phyloP scores from a whole-genome alignment of 306 rosid genomes.

The Dryas octopetala region DNA sequence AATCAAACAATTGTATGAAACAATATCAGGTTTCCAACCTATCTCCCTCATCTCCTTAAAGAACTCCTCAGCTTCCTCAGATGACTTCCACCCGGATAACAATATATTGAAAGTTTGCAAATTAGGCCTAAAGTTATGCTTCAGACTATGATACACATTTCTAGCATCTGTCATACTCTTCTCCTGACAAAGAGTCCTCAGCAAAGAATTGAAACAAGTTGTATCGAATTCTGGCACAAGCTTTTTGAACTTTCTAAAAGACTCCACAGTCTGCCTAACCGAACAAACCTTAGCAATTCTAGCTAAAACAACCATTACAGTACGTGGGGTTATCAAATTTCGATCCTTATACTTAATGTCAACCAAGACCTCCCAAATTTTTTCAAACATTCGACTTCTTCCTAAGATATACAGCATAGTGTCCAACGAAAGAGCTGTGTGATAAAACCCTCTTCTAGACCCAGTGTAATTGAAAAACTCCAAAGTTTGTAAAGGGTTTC shows the following conservation, averaged over 20 bases:
- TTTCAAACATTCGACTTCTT: slow-evolving; percentile 59
- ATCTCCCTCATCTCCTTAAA: slow-evolving; percentile 73
- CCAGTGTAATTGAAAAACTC: slow-evolving; percentile 68
- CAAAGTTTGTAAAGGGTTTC: slow-evolving; percentile 64
- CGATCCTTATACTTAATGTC: slow-evolving; percentile 51
- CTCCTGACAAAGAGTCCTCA: slow-evolving; percentile 87
- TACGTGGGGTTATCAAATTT: slow-evolving; percentile 50
- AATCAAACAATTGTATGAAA: slow-evolving; percentile 71
- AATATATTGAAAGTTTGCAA: slow-evolving; percentile 80
- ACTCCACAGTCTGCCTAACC: slow-evolving; percentile 76
- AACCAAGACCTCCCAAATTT: slow-evolving; percentile 55
- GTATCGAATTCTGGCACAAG: slow-evolving; percentile 58
- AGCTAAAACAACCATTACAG: slow-evolving; percentile 74
- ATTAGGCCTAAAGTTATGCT: slow-evolving; percentile 60
- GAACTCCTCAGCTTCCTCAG: slow-evolving; percentile 82
- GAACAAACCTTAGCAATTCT: slow-evolving; percentile 82
- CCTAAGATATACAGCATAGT: slow-evolving; percentile 82
- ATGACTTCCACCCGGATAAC: slow-evolving; percentile 82
- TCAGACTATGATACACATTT: slow-evolving; percentile 81
- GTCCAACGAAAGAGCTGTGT: slow-evolving; percentile 63
- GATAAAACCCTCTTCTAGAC: slow-evolving; percentile 71
- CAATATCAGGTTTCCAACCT: slow-evolving; percentile 77
- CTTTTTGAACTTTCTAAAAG: slow-evolving; percentile 67
- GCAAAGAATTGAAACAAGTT: slow-evolving; percentile 64
- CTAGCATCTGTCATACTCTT: slow-evolving; percentile 92